phyloP scores from a whole-genome alignment of 768 basidiomycete genomes.

The Lactifluus echinatus region DNA sequence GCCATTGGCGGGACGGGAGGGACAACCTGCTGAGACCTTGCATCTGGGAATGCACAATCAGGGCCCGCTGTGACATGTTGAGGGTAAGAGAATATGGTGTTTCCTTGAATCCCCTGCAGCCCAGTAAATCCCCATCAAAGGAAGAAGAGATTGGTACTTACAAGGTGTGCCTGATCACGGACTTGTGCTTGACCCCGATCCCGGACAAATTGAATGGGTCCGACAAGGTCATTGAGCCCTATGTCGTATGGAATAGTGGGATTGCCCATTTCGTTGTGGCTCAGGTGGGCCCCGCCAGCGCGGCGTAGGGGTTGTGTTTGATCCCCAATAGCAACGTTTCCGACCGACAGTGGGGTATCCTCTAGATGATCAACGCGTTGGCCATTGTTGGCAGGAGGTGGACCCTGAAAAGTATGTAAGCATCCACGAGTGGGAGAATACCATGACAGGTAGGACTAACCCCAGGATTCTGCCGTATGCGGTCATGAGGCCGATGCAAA shows the following conservation, averaged over 20 bases:
- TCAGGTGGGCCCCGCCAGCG: background rate
- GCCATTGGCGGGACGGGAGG: no score
- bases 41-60: background rate
- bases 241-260: background rate
- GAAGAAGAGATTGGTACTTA: background rate
- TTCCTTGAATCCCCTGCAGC: background rate
- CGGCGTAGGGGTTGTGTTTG: background rate
- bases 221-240: background rate
- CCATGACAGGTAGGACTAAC: background rate
- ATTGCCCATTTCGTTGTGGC: background rate
- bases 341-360: background rate
- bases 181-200: background rate
- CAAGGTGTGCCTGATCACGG: background rate
- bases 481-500: background rate
- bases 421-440: background rate
- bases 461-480: background rate
- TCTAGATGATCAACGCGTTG: background rate
- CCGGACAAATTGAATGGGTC: background rate
- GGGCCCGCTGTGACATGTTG: background rate
- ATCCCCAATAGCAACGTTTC: background rate
- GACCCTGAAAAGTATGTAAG: background rate
- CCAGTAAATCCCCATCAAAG: background rate
- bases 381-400: background rate
- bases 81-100: background rate
- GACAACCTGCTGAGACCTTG: background rate